These are phyloP conservation scores for Camelina neglecta DNA, from an alignment of 345 rosid genomes.

Conservation along the genomic window DNA sequence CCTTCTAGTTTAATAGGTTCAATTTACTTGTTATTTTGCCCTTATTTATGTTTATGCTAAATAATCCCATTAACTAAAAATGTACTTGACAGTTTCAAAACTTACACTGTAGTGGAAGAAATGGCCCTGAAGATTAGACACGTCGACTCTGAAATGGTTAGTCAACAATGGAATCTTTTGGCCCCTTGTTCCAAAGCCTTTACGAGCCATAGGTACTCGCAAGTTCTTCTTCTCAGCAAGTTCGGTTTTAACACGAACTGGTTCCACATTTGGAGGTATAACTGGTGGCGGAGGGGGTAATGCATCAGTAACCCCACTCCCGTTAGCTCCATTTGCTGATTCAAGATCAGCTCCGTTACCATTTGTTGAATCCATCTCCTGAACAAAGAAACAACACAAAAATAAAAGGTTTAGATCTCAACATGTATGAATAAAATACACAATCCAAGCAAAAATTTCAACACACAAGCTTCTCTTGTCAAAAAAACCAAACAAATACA, in stretches of 20 bases:
- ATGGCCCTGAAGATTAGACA: slow-evolving; percentile 56
- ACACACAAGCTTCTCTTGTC: background rate
- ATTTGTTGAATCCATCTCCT: slow-evolving; percentile 58
- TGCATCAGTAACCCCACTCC: slow-evolving; percentile 49
- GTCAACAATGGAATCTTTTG: slow-evolving; percentile 65
- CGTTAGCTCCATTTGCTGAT: slow-evolving; percentile 41
- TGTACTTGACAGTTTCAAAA: background rate
- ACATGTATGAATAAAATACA: background rate
- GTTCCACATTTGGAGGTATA: slow-evolving; percentile 68
- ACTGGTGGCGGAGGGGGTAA: slow-evolving; percentile 80
- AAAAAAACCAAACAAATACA: background rate
- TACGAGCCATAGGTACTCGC: slow-evolving; percentile 66
- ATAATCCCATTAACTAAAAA: background rate
- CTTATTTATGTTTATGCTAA: too few species aligned
- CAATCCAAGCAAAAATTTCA: background rate
- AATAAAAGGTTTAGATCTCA: background rate
- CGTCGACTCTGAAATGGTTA: slow-evolving; percentile 83
- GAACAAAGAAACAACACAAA: slow-evolving; percentile 5
- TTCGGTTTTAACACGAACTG: slow-evolving; percentile 50
- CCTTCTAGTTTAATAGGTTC: too few species aligned
- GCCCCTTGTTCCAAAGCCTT: slow-evolving; percentile 74
- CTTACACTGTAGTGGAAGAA: slow-evolving; percentile 85
- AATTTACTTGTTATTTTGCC: too few species aligned
- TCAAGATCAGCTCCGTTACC: slow-evolving; percentile 52
- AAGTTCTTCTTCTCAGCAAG: slow-evolving; percentile 56